Evolutionary conservation across 1,284 basidiomycete species (phyloP).

Genomic region (Leccinum angustisporum): DNA sequence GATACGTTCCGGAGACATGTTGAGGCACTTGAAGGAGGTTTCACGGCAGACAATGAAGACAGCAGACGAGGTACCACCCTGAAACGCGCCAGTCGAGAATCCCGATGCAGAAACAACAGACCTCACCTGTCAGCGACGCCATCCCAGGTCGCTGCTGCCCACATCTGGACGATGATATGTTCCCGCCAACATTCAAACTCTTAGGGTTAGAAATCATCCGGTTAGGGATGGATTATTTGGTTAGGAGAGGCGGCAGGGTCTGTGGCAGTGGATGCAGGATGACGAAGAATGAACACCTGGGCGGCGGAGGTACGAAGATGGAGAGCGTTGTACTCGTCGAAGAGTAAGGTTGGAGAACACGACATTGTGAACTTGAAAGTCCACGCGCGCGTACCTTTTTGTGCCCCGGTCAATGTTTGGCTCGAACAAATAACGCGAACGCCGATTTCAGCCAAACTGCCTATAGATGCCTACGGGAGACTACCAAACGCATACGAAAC

Average conservation of each 20-base stretch:
- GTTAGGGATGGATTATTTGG: constrained; percentile 36
- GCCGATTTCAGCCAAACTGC: background rate
- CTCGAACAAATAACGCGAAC: constrained; percentile 28
- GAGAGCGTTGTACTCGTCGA: constrained; percentile 19
- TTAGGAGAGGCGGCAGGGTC: constrained; percentile 23
- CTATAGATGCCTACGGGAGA: too few relatives aligned
- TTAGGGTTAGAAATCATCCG: constrained; percentile 41
- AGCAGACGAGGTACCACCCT: constrained; percentile 7
- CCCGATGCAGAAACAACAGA: background rate
- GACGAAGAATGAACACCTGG: constrained; percentile 28
- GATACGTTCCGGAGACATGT: constrained; percentile 32
- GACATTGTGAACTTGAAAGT: background rate
- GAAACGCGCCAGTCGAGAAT: constrained; percentile 6
- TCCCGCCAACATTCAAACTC: constrained; percentile 22
- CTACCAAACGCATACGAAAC: background rate
- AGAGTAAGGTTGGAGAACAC: constrained; percentile 9
- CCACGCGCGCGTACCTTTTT: constrained; percentile 10
- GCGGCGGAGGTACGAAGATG: constrained; percentile 28
- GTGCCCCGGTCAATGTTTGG: constrained; percentile 24
- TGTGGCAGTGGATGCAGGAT: constrained; percentile 22
- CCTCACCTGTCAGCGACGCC: constrained; percentile 15
- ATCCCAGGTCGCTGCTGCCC: constrained; percentile 16
- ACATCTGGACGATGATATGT: constrained; percentile 21
- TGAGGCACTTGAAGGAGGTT: constrained; percentile 12
- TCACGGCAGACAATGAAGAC: constrained; percentile 24